phyloP scores from a whole-genome alignment of 1,284 basidiomycete genomes.

The Marasmius sp. region DNA sequence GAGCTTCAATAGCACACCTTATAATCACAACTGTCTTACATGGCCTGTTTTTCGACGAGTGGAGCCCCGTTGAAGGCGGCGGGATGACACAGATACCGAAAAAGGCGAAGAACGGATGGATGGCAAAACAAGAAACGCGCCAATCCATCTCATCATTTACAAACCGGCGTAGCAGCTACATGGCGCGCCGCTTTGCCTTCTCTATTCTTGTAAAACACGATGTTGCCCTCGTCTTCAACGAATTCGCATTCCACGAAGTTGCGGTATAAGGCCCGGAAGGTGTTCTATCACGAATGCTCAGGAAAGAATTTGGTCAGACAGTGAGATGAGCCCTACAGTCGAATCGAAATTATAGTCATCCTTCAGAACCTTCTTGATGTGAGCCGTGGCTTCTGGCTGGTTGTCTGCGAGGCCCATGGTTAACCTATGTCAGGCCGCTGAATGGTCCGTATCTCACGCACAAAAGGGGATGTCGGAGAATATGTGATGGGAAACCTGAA shows the following conservation, averaged over 20 bases:
- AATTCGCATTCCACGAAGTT: conserved; percentile 59
- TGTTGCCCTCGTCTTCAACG: conserved; percentile 67
- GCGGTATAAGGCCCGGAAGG: conserved; percentile 36
- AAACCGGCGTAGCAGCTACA: conserved; percentile 19
- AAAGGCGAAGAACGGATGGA: too few relatives aligned
- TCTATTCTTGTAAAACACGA: conserved; percentile 66
- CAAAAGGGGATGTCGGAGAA: conserved; percentile 29
- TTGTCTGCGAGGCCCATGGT: conserved; percentile 21
- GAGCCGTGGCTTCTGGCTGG: conserved; percentile 31
- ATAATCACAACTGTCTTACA: too few relatives aligned
- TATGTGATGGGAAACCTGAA: conserved; percentile 17
- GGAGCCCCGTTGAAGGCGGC: too few relatives aligned
- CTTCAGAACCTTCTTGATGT: conserved; percentile 33
- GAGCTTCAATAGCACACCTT: too few relatives aligned
- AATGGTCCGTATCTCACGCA: conserved; percentile 8
- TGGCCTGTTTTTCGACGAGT: too few relatives aligned
- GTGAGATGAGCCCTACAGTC: conserved; percentile 26
- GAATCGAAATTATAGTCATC: conserved; percentile 38
- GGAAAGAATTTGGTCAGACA: not conserved
- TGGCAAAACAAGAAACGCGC: not conserved
- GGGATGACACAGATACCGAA: too few relatives aligned
- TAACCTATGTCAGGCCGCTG: not conserved
- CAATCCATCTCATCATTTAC: not conserved
- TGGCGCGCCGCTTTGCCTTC: conserved; percentile 32
- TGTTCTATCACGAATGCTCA: conserved; percentile 27